Base-by-base conservation (phyloP, 148 eudicot species). In the Hydrangea macrophylla region DNA sequence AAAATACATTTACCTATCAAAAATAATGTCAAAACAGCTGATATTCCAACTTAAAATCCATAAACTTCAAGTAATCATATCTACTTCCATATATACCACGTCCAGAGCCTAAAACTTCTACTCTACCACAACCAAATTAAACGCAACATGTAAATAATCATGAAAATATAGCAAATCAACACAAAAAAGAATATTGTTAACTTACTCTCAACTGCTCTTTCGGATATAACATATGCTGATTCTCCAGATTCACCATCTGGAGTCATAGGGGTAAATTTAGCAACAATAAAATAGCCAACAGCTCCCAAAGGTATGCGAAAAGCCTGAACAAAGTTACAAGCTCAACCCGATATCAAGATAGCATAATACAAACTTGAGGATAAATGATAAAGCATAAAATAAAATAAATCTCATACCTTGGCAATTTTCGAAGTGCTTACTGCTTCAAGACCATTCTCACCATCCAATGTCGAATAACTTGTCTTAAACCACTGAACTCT, bases 401-500 rank as follows among this genome's bases (percentile, higher is more conserved):
- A n/a, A n/a, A n/a, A n/a, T n/a, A n/a, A n/a, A 44, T 30, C 56
- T 58, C 64, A 48, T 79, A 94, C 99, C 96, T 94, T 94, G 54
- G 99, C 90, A 81, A 94, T 85, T 83, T 91, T 94, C 45, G 89
- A 84, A 51, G 88, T 80, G 75, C 85, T 89, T 58, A 94, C 78
- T 68, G 92, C 87, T 78, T 94, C 99, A 70, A 89, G 82, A 70
- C 70, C 80, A 63, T 84, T 81, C 62, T 89, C 99, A 68, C 84
- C 92, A 62, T 84, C 79, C 51, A 91, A 72, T 64, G 73, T 65
- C 55, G 78, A 55, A 25, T 73, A 81, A 33, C 60, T 81, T 71
- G 97, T 79, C 80, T 87, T 94, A 75, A 94, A 94, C 99, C 99
- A 94, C 73, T 94, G 99, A 73, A 89, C 99, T 89, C 99, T 87